A percentile compares a stretch with the other conserved stretches of the same genome.
phyloP scores from a whole-genome alignment of 371 early-diverging fungal species.

The Entomophthora muscae region DNA sequence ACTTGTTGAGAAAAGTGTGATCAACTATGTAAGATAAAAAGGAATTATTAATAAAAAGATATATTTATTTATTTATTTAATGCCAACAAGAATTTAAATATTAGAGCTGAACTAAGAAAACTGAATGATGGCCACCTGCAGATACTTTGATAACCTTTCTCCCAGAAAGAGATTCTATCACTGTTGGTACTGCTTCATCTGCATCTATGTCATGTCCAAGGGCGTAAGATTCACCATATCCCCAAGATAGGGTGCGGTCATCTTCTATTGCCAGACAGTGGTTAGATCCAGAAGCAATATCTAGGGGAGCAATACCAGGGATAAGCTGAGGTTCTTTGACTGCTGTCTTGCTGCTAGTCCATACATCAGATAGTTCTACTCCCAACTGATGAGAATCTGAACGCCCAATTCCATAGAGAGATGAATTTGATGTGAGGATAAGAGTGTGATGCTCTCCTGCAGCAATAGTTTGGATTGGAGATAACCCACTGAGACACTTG shows the following conservation, averaged over 20 bases:
- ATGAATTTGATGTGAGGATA: constrained; percentile 50
- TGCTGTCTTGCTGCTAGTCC: constrained; percentile 15
- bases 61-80: too few relatives aligned
- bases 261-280: constrained; percentile 60
- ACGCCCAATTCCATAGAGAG: constrained; percentile 68
- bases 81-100: too few relatives aligned
- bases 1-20: too few relatives aligned
- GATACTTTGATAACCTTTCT: constrained; percentile 30
- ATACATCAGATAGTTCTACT: constrained; percentile 17
- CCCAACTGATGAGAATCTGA: constrained; percentile 91
- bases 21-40: too few relatives aligned
- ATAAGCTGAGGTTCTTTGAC: constrained; percentile 16
- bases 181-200: constrained; percentile 27
- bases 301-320: constrained; percentile 23
- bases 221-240: constrained; percentile 58
- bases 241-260: constrained; percentile 78
- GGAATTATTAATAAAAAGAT: too few relatives aligned
- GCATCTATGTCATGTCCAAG: constrained; percentile 59
- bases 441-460: constrained; percentile 86
- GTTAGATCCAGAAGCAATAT: constrained; percentile 69
- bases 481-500: constrained; percentile 18
- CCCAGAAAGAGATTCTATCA: constrained; percentile 32
- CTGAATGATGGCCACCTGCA: constrained; percentile 63
- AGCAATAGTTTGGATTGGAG: constrained; percentile 20
- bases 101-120: constrained; percentile 29